These are phyloP conservation scores for Przewalskia tangutica DNA, from an alignment of 257 asterid species.

Conservation along the genomic window DNA sequence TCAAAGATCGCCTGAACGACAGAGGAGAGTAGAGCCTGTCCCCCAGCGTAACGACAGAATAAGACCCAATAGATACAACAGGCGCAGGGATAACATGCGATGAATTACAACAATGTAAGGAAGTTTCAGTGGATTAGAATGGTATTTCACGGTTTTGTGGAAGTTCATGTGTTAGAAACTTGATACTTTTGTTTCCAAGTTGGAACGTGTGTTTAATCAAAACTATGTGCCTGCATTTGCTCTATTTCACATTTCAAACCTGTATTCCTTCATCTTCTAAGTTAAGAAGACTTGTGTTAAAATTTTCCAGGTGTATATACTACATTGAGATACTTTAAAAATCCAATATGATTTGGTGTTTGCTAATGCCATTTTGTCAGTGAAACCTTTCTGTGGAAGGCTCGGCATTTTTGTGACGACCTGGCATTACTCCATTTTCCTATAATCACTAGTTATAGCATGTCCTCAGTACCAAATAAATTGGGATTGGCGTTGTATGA, in stretches of 20 bases:
- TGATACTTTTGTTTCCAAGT: neutral
- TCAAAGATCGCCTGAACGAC: slow-evolving; percentile 16
- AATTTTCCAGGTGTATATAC: neutral
- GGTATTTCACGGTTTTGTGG: neutral
- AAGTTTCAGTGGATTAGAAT: neutral
- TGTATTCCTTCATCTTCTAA: neutral
- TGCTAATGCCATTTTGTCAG: neutral
- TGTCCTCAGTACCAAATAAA: too few relatives aligned
- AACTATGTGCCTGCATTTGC: neutral
- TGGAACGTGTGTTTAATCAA: neutral
- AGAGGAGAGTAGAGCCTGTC: slow-evolving; percentile 13
- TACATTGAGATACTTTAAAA: neutral
- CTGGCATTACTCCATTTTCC: too few relatives aligned
- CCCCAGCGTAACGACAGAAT: slow-evolving; percentile 10
- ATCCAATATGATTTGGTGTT: neutral
- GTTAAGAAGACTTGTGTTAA: neutral
- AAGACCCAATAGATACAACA: slow-evolving; percentile 4
- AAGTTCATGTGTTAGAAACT: neutral
- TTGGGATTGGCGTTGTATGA: too few relatives aligned
- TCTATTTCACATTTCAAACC: neutral
- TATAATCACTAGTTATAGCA: too few relatives aligned
- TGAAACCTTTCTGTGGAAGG: neutral
- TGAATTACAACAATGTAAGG: neutral
- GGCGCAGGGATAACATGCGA: slow-evolving; percentile 8
- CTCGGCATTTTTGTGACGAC: neutral